These are phyloP conservation scores for Pseudoturritis turrita DNA, from an alignment of 345 rosid species.

Conservation along the genomic window DNA sequence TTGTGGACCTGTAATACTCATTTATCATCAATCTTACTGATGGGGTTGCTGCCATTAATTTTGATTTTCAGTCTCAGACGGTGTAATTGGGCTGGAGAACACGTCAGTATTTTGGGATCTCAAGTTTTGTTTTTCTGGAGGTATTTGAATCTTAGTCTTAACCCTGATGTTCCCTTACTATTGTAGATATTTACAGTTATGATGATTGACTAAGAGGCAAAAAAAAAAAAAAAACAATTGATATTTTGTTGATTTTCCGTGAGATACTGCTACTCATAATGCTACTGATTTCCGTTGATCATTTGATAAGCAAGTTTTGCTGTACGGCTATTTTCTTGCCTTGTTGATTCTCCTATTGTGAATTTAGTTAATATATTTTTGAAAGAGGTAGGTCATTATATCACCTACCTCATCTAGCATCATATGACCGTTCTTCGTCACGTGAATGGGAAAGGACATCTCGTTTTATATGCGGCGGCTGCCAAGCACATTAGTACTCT, in stretches of 20 bases:
- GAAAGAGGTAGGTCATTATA: not conserved
- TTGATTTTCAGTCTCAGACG: conserved; percentile 13
- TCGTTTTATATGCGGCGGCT: not conserved
- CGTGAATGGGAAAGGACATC: not conserved
- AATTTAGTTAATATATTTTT: not conserved
- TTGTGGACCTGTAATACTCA: not conserved
- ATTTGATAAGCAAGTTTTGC: not conserved
- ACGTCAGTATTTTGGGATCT: not conserved
- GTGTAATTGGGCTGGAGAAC: conserved; percentile 7
- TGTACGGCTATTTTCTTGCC: not conserved
- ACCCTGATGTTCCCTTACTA: not conserved
- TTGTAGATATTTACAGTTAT: not conserved
- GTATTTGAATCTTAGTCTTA: not conserved
- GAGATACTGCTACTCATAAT: not conserved
- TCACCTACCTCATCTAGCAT: not conserved
- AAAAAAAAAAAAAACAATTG: not conserved
- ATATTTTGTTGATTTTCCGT: not conserved
- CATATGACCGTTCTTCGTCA: not conserved
- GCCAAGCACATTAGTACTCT: not conserved
- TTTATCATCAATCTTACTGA: conserved; percentile 14
- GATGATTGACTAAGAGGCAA: not conserved
- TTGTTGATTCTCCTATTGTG: not conserved
- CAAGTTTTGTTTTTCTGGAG: not conserved
- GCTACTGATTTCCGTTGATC: not conserved
- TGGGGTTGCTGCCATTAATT: not conserved